Base-by-base conservation (phyloP, 495 filamentous ascomycete genomes). In the Penicillium longicatenatum region DNA sequence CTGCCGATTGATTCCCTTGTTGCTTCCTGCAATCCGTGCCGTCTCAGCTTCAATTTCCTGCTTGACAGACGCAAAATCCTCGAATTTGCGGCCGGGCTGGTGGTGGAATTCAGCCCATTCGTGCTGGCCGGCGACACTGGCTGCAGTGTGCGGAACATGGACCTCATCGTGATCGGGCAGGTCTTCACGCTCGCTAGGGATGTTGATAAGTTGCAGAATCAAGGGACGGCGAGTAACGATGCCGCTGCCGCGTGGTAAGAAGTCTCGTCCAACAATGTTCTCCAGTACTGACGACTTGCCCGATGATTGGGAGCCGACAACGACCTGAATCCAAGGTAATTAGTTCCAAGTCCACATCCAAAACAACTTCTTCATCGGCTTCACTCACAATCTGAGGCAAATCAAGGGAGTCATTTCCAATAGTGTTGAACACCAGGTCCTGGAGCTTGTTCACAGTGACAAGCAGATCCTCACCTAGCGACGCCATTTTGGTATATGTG, bases 61-160 rank as follows among this genome's bases (percentile, higher is more conserved):
- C 75, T 96, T 96, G 60, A 98, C 94, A 62, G 90, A 85, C 57
- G 74, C 78, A 70, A 99, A 99, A 71, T 98, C 92, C 54, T 91
- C 90, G 73, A 97, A 96, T 61, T 88, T 88, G 58, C 92, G 85
- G 63, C 90, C 88, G 5, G 91, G 91, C 29, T 95, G 86, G 70
- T 99, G 94, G 67, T 96, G 90, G 64, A 99, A 99, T 66, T 99
- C 94, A 16, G 91, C 94, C 91, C 93, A 99, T 76, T 99, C 94
- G 30, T 84, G 74, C 62, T 91, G 84, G 52, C 80, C 86, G 30
- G 83, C 84, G 42, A 89, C 86, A 66, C 83, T 86, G 48, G 86
- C 85, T 55, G 85, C 76, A 30, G 88, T 88, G 62, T 91, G 86
- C 16, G 85, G 88, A 35, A 87, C 69, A 63, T 88, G 82, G 16